Evolutionary conservation across 2,329 filamentous ascomycete species (phyloP), one percentile per base, ranked within the genome.

Genomic region (Penicillium sp.): DNA sequence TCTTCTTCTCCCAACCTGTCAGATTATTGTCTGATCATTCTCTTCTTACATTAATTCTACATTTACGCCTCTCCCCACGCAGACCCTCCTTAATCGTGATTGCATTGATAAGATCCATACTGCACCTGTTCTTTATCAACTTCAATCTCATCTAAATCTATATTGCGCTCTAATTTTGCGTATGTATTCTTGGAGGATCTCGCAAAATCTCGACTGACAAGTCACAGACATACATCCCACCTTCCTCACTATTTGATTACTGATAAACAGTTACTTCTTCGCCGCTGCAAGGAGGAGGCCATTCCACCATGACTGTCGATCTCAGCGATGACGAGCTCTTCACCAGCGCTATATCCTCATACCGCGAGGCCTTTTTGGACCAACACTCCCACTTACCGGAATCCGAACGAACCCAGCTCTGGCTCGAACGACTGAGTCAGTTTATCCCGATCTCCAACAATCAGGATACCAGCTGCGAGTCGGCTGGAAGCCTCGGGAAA

Each of bases 301-400:
- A 47, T 52, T 48, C 48, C 54, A 65, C 55, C 54, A 71, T 71
- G 65, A 59, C 66, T 51, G 58, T 64, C 57, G 62, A 61, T 52
- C 64, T 64, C 56, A 62, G 61, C 55, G 66, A 72, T 48, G 68
- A 72, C 55, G 68, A 67, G 55, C 62, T 72, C 37, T 72, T 73
- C 54, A 67, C 63, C 37, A 63, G 66, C 57, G 69, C 68, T 49
- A 70, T 73, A 41, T 69, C 69, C 56, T 66, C 68, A 46, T 72
- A 71, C 56, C 68, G 68, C 57, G 67, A 72, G 39, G 62, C 59
- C 35, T 74, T 73, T 62, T 72, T 69, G 70, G 66, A 62, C 61
- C 62, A 68, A 52, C 61, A 69, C 50, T 64, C 69, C 58, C 65
- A 72, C 52, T 68, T 73, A 49, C 57, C 71, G 58, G 71, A 73